These are phyloP conservation scores for Mortierella sp. DNA, from an alignment of 371 early-diverging fungal species.

Conservation along the genomic window DNA sequence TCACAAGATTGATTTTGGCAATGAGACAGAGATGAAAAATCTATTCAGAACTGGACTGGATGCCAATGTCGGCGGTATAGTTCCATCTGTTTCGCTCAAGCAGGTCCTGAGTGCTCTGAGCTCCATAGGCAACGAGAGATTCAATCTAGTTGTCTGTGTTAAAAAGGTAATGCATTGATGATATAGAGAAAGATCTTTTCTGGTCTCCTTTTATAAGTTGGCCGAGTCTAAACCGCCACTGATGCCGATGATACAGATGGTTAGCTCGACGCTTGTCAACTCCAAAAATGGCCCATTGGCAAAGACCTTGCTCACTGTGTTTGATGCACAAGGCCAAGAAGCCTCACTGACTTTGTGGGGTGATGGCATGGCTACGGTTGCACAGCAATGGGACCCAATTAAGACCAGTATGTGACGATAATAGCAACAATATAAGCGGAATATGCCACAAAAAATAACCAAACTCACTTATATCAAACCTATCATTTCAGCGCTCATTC, in stretches of 20 bases:
- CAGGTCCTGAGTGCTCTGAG: conserved; percentile 17
- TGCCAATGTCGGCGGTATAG: conserved; percentile 31
- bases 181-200: too few species aligned
- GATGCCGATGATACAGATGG: conserved; percentile 3
- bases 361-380: conserved; percentile 14
- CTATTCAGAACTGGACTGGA: conserved; percentile 33
- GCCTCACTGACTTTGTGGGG: conserved; percentile 41
- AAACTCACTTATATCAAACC: too few species aligned
- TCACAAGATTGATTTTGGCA: conserved; percentile 40
- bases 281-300: conserved; percentile 32
- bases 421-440: not conserved
- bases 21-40: conserved; percentile 17
- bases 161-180: conserved; percentile 24
- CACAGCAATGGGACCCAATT: conserved; percentile 30
- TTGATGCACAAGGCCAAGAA: conserved; percentile 45
- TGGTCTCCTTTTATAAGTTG: not conserved
- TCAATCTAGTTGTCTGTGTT: conserved; percentile 34
- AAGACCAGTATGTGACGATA: conserved; percentile 17
- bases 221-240: not conserved
- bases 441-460: too few species aligned
- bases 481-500: conserved; percentile 25
- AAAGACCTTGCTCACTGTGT: conserved; percentile 25
- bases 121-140: conserved; percentile 11
- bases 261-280: conserved; percentile 19
- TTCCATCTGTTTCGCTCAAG: conserved; percentile 25